Evolutionary conservation across 495 filamentous ascomycete species (phyloP), one percentile per base, ranked within the genome.

Genomic region (Penicillium cataractarum): DNA sequence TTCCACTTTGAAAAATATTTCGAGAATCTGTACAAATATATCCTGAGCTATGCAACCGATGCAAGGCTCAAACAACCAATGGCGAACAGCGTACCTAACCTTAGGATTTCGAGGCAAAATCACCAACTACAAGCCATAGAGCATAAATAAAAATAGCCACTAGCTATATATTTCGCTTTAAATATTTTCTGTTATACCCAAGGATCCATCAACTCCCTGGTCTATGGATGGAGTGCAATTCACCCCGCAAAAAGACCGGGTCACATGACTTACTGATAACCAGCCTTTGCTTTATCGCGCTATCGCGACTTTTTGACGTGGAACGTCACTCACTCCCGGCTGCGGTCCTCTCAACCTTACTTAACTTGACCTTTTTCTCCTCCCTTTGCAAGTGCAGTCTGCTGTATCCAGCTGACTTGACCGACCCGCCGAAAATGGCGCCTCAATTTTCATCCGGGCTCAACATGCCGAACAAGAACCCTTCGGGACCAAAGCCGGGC

Each of bases 401-500:
- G 15, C 15, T 50, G 24, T 35, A 54, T 35, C 10, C 9, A 35
- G 7, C 21, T 27, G n/a, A 32, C 32, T 35, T 6, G 8, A 31
- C n/a, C 7, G 7, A 5, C 21, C 37, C n/a, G 31, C n/a, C 17
- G 9, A 72, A 39, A 19, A 80, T 76, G 71, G 77, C 80, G 27
- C 71, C 73, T n/a, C 74, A 67, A 52, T 76, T 80, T 55, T 83
- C 83, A n/a, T 80, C 81, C 58, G 87, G 87, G 8, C 74, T 90
- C 7, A 89, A 85, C 61, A 66, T 88, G 24, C 71, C 81, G 2
- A 88, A 83, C 61, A 83, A 83, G 54, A 75, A 71, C 33, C 42
- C 62, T 32, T 49, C 63, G 21, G 65, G 48, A 24, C 55, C 64
- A 29, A 73, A 71, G 37, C 61, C 65, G 42, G 60, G 63, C 33